These are phyloP conservation scores for Lactifluus echinatus DNA, from an alignment of 768 basidiomycete species.

Conservation along the genomic window DNA sequence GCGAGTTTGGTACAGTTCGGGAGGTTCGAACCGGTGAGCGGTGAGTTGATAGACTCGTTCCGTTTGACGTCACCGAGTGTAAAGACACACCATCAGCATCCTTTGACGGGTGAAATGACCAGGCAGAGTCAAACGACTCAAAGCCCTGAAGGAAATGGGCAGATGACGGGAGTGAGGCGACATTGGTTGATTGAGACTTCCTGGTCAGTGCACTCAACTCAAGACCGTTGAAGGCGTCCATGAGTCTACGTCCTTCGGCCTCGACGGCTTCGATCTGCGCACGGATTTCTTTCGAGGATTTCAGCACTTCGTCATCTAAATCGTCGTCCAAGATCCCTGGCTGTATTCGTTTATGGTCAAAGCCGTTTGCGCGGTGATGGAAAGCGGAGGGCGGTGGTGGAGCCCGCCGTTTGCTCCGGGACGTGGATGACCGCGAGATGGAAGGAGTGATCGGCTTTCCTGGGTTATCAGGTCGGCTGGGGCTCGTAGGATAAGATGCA, in stretches of 20 bases:
- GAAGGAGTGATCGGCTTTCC: constrained; percentile 21
- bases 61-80: constrained; percentile 18
- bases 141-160: constrained; percentile 17
- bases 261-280: constrained; percentile 61
- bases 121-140: constrained; percentile 8
- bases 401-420: constrained; percentile 17
- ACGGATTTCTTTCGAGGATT: constrained; percentile 54
- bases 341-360: constrained; percentile 19
- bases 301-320: constrained; percentile 48
- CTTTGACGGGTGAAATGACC: constrained; percentile 8
- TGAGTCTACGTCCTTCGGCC: constrained; percentile 56
- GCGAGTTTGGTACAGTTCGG: constrained; percentile 1
- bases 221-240: constrained; percentile 75
- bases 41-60: constrained; percentile 15
- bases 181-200: constrained; percentile 29
- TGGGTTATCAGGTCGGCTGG: constrained; percentile 20
- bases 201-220: constrained; percentile 61
- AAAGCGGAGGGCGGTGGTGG: constrained; percentile 29
- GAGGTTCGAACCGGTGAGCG: constrained; percentile 14
- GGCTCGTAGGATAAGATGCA: constrained; percentile 22
- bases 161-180: constrained; percentile 21
- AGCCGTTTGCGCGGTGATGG: constrained; percentile 15
- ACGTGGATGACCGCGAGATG: constrained; percentile 31
- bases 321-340: constrained; percentile 30
- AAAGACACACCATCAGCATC: constrained; percentile 19